Evolutionary conservation across 306 rosid genomes (phyloP), one percentile per base, ranked within the genome.

Genomic region (Vicia faba): DNA sequence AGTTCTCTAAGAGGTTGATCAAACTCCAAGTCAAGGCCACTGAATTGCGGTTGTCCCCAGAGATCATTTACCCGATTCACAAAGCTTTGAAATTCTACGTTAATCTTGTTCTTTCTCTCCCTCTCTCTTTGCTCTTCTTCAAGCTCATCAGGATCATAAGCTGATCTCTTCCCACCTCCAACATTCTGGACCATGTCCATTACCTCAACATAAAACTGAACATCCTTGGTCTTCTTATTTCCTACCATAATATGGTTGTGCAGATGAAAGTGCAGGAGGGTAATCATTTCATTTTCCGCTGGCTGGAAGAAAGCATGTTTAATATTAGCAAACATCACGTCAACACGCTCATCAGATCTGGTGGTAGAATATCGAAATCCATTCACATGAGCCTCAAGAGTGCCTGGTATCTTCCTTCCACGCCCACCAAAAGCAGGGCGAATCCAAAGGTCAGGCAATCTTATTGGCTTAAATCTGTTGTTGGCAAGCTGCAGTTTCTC

Each of bases 51-150:
- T 60, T 89, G 98, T 65, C 92, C 89, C 98, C 98, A 92, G 9
- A 92, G 96, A 82, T 89, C 96, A 70, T 87, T 86, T 48, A 86
- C 98, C 36, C 98, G 82, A 68, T 80, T 89, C 71, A 92, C 96
- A 84, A 89, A 89, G 77, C 74, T 92, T 50, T 86, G 96, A 66
- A 92, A 92, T 9, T 87, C 87, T 74, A 77, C 87, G 77, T 92
- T 92, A 78, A 92, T 84, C 78, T 88, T 89, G 54, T 92, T 92
- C 84, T 92, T 92, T 75, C 98, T 81, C 3, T 86, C 88, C 69
- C 96, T 86, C 75, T 92, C 98, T n/a, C 98, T 70, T 45, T 92
- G 96, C 79, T 92, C 98, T 77, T 92, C 96, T 82, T 92, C 98
- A 57, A 92, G 91, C 84, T 92, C 98, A 57, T 92, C 96, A 3